These are phyloP conservation scores for Tirmania nivea DNA, from an alignment of 495 filamentous ascomycete species.

Conservation along the genomic window DNA sequence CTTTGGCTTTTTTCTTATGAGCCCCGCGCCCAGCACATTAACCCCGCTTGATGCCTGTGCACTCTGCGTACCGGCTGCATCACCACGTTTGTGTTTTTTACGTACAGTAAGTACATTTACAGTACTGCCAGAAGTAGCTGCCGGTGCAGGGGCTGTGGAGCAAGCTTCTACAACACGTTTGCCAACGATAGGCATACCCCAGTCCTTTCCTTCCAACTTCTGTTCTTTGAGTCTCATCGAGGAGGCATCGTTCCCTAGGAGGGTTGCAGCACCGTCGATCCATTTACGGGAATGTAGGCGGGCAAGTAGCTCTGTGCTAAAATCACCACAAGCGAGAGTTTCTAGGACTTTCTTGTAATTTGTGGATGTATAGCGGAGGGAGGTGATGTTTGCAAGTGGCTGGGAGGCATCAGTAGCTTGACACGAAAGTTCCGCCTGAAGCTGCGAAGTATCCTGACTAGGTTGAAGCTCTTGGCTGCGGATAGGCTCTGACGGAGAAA, in stretches of 20 bases:
- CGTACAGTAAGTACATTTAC: slow-evolving; percentile 17
- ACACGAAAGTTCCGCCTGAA: not conserved
- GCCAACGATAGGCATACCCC: slow-evolving; percentile 35
- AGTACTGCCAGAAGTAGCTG: not conserved
- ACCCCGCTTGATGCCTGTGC: slow-evolving; percentile 6
- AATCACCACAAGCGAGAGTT: slow-evolving; percentile 41
- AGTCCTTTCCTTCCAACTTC: slow-evolving; percentile 20
- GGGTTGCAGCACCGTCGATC: slow-evolving; percentile 37
- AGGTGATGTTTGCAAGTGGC: not conserved
- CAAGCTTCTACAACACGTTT: slow-evolving; percentile 8
- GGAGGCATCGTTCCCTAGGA: slow-evolving; percentile 17
- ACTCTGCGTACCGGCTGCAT: slow-evolving; percentile 10
- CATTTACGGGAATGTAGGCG: slow-evolving; percentile 47
- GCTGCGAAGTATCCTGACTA: not conserved
- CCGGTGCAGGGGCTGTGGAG: not conserved
- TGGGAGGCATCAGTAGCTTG: not conserved
- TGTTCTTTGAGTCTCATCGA: not conserved
- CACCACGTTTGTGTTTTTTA: slow-evolving; percentile 18
- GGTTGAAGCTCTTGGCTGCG: not conserved
- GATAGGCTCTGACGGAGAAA: not conserved
- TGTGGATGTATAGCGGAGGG: not conserved
- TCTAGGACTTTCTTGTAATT: not conserved
- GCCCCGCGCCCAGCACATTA: slow-evolving; percentile 13
- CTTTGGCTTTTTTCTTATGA: slow-evolving; percentile 20
- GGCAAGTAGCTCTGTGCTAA: slow-evolving; percentile 48